Evolutionary conservation across 257 asterid species (phyloP).

Genomic region (Vinca minor): DNA sequence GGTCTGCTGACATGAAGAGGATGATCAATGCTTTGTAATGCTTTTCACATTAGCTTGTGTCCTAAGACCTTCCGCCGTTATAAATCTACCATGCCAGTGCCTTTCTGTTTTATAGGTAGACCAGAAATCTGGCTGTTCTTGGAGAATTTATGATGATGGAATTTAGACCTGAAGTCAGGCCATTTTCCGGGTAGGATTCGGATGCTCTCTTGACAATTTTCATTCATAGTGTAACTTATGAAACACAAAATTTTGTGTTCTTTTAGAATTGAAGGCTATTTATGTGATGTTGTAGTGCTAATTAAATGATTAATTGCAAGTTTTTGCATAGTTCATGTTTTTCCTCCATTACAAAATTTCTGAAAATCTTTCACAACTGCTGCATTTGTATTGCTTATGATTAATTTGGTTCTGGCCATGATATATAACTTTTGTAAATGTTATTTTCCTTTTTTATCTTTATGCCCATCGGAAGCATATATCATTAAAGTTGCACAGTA

Average conservation of each 20-base stretch:
- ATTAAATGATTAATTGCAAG: neutral
- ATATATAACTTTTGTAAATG: neutral
- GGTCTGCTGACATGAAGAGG: conserved; percentile 88
- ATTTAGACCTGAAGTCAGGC: too few relatives aligned
- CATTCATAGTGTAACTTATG: neutral
- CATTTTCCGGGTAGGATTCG: neutral
- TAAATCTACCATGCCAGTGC: neutral
- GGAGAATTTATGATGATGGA: neutral
- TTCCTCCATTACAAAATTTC: too few relatives aligned
- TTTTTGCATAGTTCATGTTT: neutral
- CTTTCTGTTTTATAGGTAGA: neutral
- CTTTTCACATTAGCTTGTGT: neutral
- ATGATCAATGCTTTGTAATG: conserved; percentile 65
- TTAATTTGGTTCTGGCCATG: neutral
- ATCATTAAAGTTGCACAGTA: too few relatives aligned
- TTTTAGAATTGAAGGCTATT: neutral
- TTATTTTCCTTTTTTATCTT: too few relatives aligned
- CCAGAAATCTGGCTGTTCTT: neutral
- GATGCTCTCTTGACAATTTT: neutral
- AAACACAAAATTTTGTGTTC: neutral
- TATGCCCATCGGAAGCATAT: too few relatives aligned
- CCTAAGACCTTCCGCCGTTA: neutral
- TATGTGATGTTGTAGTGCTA: neutral
- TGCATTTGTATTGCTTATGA: neutral
- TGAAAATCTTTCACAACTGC: neutral